Evolutionary conservation across 2,329 filamentous ascomycete species (phyloP).

Genomic region (Botryotinia globosa): DNA sequence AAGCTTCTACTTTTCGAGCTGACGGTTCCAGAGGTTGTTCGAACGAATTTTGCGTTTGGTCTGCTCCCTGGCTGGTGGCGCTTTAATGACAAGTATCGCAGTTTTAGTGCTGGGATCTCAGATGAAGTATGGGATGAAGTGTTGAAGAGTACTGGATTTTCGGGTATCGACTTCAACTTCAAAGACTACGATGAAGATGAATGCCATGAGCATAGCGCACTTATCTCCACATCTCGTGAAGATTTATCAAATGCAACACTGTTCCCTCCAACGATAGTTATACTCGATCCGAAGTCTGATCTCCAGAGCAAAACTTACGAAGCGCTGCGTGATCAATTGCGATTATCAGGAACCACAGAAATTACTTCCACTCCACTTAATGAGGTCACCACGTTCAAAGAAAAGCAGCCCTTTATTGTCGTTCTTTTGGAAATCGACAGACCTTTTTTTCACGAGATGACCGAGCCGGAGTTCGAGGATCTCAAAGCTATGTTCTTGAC

Average conservation of each 20-base stretch:
- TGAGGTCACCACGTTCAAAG: neutral
- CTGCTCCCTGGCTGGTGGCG: constrained; percentile 43
- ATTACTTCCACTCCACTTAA: neutral
- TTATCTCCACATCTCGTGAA: neutral
- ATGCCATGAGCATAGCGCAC: neutral
- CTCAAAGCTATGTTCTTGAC: neutral
- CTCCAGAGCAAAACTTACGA: neutral
- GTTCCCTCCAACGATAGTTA: neutral
- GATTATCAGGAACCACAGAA: neutral
- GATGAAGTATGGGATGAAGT: constrained; percentile 24
- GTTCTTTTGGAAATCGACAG: neutral
- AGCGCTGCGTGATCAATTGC: neutral
- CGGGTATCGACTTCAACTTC: constrained; percentile 23
- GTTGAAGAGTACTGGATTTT: constrained; percentile 23
- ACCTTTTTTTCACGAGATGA: neutral
- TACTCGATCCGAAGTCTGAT: neutral
- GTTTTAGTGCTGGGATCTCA: constrained; percentile 22
- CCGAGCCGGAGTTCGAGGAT: neutral
- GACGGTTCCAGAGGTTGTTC: neutral
- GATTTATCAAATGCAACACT: neutral
- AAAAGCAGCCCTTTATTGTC: neutral
- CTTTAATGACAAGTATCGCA: constrained; percentile 34
- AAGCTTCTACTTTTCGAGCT: neutral
- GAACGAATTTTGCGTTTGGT: constrained; percentile 32
- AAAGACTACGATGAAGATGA: constrained; percentile 15